Percentiles rank a stretch among this genome's conserved stretches.
Conservation (phyloP, 371 early-diverging fungal genomes). For the Haplosporangium sp. region DNA sequence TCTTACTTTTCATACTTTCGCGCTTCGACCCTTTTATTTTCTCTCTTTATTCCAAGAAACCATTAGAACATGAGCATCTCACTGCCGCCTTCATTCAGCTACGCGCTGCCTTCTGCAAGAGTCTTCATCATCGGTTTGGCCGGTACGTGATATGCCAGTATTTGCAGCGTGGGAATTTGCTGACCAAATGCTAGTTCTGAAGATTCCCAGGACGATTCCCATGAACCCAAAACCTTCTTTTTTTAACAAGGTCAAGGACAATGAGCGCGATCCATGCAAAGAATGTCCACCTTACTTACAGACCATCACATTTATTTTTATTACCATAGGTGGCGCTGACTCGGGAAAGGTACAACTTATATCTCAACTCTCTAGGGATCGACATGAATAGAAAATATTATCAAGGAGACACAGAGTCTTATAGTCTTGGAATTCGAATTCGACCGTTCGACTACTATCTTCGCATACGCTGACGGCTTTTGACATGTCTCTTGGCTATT, state of each 20-base stretch:
- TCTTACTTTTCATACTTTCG: neutral
- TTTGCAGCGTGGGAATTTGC: neutral
- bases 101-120: constrained; percentile 26
- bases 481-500: too few species aligned
- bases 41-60: neutral
- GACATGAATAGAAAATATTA: too few species aligned
- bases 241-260: neutral
- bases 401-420: neutral
- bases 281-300: neutral
- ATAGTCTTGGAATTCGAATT: neutral
- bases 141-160: constrained; percentile 13
- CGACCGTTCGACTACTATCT: neutral
- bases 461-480: too few species aligned
- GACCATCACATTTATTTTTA: neutral
- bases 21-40: neutral
- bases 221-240: constrained; percentile 1
- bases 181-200: neutral
- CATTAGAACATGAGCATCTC: constrained; percentile 28
- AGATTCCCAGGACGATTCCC: neutral
- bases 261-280: too few species aligned
- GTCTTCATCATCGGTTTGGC: constrained; percentile 52
- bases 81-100: constrained; percentile 35
- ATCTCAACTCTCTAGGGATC: neutral
- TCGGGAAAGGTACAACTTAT: constrained; percentile 40
- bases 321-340: constrained; percentile 45